These are phyloP conservation scores for Gastrodia elata DNA, from an alignment of 106 monocot genomes.

Conservation along the genomic window DNA sequence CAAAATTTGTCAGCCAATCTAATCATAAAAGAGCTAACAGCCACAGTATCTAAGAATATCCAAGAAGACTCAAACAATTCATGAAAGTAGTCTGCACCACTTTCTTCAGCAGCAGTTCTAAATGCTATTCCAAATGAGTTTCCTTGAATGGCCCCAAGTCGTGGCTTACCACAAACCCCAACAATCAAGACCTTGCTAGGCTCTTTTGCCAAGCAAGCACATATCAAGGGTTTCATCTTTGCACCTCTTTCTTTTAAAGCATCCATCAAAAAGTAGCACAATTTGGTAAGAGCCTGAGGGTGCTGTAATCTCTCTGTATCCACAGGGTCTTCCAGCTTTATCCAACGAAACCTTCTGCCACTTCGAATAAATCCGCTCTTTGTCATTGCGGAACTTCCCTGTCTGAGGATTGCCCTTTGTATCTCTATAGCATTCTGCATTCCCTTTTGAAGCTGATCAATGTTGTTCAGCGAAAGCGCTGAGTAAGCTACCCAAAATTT, in stretches of 20 bases:
- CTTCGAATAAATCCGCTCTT: conserved; percentile 87
- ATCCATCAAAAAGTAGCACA: conserved; percentile 87
- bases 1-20: conserved; percentile 81
- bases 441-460: conserved; percentile 61
- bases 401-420: conserved; percentile 83
- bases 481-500: conserved; percentile 91
- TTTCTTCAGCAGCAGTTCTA: conserved; percentile 73
- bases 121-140: conserved; percentile 84
- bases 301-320: conserved; percentile 53
- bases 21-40: conserved; percentile 77
- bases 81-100: conserved; percentile 68
- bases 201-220: conserved; percentile 74
- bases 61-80: conserved; percentile 94
- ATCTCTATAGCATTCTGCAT: conserved; percentile 91
- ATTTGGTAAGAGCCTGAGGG: conserved; percentile 89
- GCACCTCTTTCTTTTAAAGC: conserved; percentile 94
- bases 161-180: conserved; percentile 72
- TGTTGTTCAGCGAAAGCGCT: conserved; percentile 56
- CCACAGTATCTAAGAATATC: conserved; percentile 59
- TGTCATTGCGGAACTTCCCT: conserved; percentile 85
- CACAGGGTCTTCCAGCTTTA: conserved; percentile 85
- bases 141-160: conserved; percentile 81
- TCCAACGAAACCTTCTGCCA: conserved; percentile 77
- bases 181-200: conserved; percentile 71
- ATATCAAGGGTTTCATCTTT: conserved; percentile 83